phyloP scores from a whole-genome alignment of 352 stramenopile genomes.

The Phytophthora syringae region DNA sequence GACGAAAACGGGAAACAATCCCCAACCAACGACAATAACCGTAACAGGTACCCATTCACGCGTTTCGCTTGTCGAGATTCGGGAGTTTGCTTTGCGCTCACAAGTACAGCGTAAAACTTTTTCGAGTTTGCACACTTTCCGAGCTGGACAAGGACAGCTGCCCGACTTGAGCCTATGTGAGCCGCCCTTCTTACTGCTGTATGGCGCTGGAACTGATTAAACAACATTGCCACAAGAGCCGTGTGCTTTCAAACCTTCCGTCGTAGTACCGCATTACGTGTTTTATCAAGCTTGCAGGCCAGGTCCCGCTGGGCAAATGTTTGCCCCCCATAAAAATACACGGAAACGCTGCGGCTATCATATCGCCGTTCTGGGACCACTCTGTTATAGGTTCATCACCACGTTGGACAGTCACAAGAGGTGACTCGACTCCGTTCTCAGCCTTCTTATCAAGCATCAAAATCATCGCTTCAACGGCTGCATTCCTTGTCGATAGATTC shows the following conservation, averaged over 20 bases:
- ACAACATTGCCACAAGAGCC: background rate
- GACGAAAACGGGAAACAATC: conserved; percentile 3
- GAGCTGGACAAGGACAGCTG: background rate
- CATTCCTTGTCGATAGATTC: background rate
- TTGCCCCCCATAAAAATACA: conserved; percentile 11
- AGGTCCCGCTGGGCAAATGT: background rate
- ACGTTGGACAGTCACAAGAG: background rate
- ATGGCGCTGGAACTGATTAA: conserved; percentile 12
- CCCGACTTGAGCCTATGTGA: background rate
- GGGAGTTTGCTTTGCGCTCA: background rate
- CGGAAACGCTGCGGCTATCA: conserved; percentile 13
- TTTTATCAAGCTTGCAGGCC: background rate
- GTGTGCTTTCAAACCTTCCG: conserved; percentile 10
- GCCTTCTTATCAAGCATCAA: background rate
- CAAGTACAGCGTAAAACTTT: background rate
- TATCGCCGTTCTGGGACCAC: conserved; percentile 10
- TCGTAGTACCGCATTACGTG: conserved; percentile 12
- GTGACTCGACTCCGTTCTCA: background rate
- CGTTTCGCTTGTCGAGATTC: background rate
- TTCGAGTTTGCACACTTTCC: background rate
- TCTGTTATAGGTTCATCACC: background rate
- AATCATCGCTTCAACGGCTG: conserved; percentile 4
- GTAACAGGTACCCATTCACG: conserved; percentile 3
- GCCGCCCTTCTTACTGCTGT: background rate
- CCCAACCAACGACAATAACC: conserved; percentile 4